Base-by-base conservation (phyloP, 495 filamentous ascomycete species). In the Penicillium argentinense region DNA sequence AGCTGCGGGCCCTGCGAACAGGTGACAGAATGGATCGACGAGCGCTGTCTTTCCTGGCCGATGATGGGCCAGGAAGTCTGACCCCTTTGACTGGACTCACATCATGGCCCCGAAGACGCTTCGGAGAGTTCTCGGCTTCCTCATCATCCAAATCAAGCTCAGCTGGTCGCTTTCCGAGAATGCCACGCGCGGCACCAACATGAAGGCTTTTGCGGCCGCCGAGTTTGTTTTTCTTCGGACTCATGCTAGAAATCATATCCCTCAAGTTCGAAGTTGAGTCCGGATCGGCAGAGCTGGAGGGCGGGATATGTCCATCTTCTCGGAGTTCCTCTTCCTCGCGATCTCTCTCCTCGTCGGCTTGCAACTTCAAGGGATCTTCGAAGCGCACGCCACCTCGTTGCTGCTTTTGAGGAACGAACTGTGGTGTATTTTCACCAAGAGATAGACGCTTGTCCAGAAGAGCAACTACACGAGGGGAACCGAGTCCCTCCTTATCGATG, bases 21-120 rank as follows among this genome's bases (percentile, higher is more conserved):
- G 75, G 65, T 36, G 79, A 77, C 17, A 75, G 71, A 36, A 74
- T 79, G 19, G 76, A 63, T n/a, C 81, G 78, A 11, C 84, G 79
- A 22, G 74, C 56, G 1, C 79, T 84, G 45, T 85, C 81, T 30
- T 76, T 77, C 44, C 84, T 87, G 3, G 80, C 70, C 19, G 82
- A 82, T 18, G 84, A 86, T 17, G 75, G 33, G 33, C 8, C 79
- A 45, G 81, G 81, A 36, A 91, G 74, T 54, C 70, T 79, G 26
- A 89, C 72, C 28, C 80, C 86, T 67, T 91, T 91, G 51, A 90
- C 85, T 3, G 87, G 87, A 52, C 87, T 91, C 37, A 80, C 80
- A 62, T 85, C 77, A 30, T 77, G 79, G n/a, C 78, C 81, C 59
- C 83, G 86, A 18, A 89, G 71, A 39, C 83, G 75, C 60, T 89